Base-by-base conservation (phyloP, 805 yeast genomes). In the Teunomyces panamensis region DNA sequence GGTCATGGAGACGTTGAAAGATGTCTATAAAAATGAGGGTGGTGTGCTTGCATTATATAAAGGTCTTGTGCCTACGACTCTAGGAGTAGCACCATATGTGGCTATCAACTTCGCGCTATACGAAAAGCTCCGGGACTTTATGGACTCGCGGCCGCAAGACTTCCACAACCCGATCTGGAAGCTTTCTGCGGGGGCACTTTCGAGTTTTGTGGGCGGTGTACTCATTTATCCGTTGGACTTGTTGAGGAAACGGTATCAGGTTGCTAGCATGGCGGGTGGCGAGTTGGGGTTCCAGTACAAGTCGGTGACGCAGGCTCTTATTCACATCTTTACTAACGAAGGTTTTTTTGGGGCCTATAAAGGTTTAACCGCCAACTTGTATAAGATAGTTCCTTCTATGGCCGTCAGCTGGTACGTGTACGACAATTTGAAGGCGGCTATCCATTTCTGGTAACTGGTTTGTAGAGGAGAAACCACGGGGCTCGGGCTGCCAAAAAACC, bases 1-100 rank as follows among this genome's bases (percentile, higher is more conserved):
- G 0, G 84, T 90, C 57, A 64, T 76, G 65, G 67, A 71, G 9
- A 77, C 89, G 2, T 62, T 87, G 48, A 57, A 52, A 30, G 68
- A 74, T 13, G 89, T 90, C 16, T 88, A 87, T 65, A 58, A 56
- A 11, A 77, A 75, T 11, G 99, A 92, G 67, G 98, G 98, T 32
- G 96, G 97, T 0, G 20, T 89, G 7, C 51, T 61, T 2, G 96
- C 90, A 0, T 71, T 92, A 11, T 92, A 88, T 62, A 75, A 91
- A 44, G 99, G 99, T 2, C 73, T 91, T 9, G 72, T 84, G 51
- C 96, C 98, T n/a, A 92, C 98, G 0, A 81, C 91, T 1, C 68
- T 88, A 48, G 97, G 98, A 1, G 97, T 94, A 16, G 97, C 96
- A 1, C 97, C 98, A 1, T 94, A 91, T 60, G 97, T 89, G 29